Evolutionary conservation across 169 alveolate genomes (phyloP).

Genomic region (Plasmodium falciparum): DNA sequence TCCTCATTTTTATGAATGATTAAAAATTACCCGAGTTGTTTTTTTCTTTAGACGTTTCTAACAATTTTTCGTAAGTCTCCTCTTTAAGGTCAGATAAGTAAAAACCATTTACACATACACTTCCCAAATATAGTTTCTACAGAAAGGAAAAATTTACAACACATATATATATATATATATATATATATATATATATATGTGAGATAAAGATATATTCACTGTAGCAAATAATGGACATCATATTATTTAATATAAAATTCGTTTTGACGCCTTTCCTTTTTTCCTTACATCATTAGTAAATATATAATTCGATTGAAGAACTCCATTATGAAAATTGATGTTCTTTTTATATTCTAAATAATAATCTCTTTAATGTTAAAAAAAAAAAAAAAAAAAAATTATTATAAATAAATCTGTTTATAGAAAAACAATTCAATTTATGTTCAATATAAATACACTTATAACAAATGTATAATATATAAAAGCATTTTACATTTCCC

Average conservation of each 20-base stretch:
- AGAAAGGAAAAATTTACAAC: not conserved
- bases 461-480: no score
- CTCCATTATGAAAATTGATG: constrained; percentile 51
- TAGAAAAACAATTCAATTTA: no score
- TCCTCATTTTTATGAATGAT: not conserved
- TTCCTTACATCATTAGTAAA: constrained; percentile 54
- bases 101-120: constrained; percentile 63
- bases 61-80: constrained; percentile 11
- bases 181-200: no score
- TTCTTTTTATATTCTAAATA: constrained; percentile 32
- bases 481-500: no score
- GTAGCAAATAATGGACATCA: no score
- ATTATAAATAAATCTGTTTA: not conserved
- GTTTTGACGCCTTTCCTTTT: no score
- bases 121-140: constrained; percentile 30
- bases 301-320: constrained; percentile 55
- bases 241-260: no score
- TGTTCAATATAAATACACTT: no score
- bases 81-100: constrained; percentile 28
- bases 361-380: constrained; percentile 25
- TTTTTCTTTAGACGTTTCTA: constrained; percentile 41
- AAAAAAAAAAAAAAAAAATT: not conserved
- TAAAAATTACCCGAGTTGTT: constrained; percentile 34
- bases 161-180: no score
- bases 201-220: no score